Evolutionary conservation across 2,329 filamentous ascomycete species (phyloP), one percentile per base, ranked within the genome.

Genomic region (Verticillium longisporum): DNA sequence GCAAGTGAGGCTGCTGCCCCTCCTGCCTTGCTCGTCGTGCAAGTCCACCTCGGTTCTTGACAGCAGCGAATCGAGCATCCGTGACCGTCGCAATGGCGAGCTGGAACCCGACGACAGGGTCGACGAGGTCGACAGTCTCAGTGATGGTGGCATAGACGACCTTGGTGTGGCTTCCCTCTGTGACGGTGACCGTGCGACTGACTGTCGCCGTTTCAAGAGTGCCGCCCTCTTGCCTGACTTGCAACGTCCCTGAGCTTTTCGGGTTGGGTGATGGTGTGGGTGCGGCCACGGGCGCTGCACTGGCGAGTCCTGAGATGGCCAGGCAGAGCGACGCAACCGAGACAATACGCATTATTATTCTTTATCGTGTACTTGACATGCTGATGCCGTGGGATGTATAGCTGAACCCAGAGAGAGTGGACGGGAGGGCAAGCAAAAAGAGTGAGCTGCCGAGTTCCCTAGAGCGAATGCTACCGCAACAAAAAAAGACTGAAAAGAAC

Each of bases 61-160:
- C 41, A 15, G 21, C 64, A 63, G 11, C 60, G 18, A 9, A 64
- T 64, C 1, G 68, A 56, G 1, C 64, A 68, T 10, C 41, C n/a
- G 65, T 66, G 6, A 68, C 64, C 0, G 68, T 71, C 0, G 65
- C 65, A 5, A 63, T 65, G 31, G 62, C 65, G 54, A 69, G 69
- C 31, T 70, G 62, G 10, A 68, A 69, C n/a, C 60, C 61, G 13
- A 67, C 56, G 7, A 60, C 34, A 3, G 69, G 69, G 45, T 70
- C 63, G 45, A 68, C 21, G 15, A 70, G 62, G 4, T 69, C 70
- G 50, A 73, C 63, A 1, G 68, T 66, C 31, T 68, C 60, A 1
- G 64, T 64, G 10, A 63, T 58, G 0, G 70, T 71, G 0, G 62
- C 59, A 10, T 66, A 50, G 15, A 68, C 31, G 0, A 66, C 59